Conservation (phyloP, 2,329 filamentous ascomycete species). For the Graphilbum ipis-grandicollis region DNA sequence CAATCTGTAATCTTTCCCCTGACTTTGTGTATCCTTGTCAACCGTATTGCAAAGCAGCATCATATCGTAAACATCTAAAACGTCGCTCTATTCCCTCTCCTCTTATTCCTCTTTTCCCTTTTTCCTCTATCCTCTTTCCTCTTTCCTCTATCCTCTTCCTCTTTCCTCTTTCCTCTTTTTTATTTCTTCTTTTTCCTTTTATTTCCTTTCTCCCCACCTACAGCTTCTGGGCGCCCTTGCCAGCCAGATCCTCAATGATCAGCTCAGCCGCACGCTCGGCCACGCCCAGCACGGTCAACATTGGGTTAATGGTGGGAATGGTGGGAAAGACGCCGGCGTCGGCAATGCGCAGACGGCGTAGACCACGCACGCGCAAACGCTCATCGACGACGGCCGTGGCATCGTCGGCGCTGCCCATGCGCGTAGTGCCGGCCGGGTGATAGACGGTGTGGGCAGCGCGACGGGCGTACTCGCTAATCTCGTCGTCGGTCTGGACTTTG, state of each 20-base stretch:
- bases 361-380: conserved; percentile 18
- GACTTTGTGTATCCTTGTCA: too few relatives aligned
- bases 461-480: conserved; percentile 10
- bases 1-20: too few relatives aligned
- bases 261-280: conserved; percentile 75
- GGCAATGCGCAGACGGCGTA: conserved; percentile 9
- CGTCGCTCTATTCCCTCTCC: too few relatives aligned
- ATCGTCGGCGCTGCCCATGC: conserved; percentile 9
- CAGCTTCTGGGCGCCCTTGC: conserved; percentile 5
- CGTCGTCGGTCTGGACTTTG: conserved; percentile 35
- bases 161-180: too few relatives aligned
- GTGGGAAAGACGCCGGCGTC: conserved; percentile 11
- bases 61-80: too few relatives aligned
- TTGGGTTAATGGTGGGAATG: conserved; percentile 10
- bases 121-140: too few relatives aligned
- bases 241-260: conserved; percentile 53
- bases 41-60: too few relatives aligned
- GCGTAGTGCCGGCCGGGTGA: conserved; percentile 10
- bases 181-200: too few relatives aligned
- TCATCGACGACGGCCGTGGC: conserved; percentile 9
- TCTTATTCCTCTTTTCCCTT: too few relatives aligned
- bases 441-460: conserved; percentile 9
- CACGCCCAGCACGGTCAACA: conserved; percentile 73
- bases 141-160: too few relatives aligned
- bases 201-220: neutral